Evolutionary conservation across 176 grass and related monocot genomes (phyloP), one percentile per base, ranked within the genome.

Genomic region (Oryza longistaminata): DNA sequence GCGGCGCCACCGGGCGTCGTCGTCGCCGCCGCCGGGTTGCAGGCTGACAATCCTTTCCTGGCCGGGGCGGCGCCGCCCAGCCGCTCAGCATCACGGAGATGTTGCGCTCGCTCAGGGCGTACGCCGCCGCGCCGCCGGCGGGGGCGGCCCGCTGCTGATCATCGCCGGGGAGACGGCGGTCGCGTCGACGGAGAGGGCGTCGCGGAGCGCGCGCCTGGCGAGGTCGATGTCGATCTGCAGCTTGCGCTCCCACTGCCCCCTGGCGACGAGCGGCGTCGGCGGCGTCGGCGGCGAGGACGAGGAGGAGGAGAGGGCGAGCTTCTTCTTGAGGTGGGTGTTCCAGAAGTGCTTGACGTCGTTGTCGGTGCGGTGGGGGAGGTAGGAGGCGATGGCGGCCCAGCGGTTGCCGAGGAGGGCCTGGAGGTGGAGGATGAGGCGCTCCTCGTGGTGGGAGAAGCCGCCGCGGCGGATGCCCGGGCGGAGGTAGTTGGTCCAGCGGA

Each of bases 341-440:
- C 90, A 94, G 80, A 92, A 92, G 92, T 94, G 92, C 87, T 94
- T 94, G 82, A 94, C 75, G 87, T 94, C 90, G 73, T 94, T 94
- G 81, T 94, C 92, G 11, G 93, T 96, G 72, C 93, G 76, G 13
- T 93, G 81, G 16, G 93, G 88, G 13, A 96, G 88, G 73, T 96
- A 93, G 49, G 91, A 91, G 9, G 93, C 93, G 73, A 96, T 96
- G 33, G 91, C 93, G 66, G 93, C 91, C 93, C 91, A 96, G 68
- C 93, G 92, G 86, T 96, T 96, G 90, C 91, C 93, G n/a, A 96
- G 84, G 16, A 96, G 88, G 24, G 81, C 93, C 90, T 96, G 93
- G 62, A 96, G 93, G 85, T 93, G 93, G 75, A 93, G 76, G 84
- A 96, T 93, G 80, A 96, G 91, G 43, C 85, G 68, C 80, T 93